Evolutionary conservation across 441 rosid species (phyloP).

Genomic region (Daphne laureola): DNA sequence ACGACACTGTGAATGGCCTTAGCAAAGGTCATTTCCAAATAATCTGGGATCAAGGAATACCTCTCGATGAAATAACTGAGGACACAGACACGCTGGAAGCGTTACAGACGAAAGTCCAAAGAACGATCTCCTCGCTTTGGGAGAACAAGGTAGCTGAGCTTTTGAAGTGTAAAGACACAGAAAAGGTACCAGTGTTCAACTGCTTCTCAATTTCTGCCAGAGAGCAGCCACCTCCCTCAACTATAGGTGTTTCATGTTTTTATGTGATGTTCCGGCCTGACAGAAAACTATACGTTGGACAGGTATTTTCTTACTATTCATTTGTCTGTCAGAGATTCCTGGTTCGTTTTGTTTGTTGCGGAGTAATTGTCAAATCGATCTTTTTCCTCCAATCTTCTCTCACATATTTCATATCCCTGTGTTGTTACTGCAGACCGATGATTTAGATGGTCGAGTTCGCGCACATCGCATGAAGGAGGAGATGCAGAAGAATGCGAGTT

Average conservation of each 20-base stretch:
- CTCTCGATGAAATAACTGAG: constrained; percentile 21
- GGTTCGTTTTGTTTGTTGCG: background rate
- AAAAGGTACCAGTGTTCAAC: constrained; percentile 28
- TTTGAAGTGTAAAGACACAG: constrained; percentile 25
- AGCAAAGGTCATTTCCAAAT: constrained; percentile 17
- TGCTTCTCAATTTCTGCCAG: constrained; percentile 57
- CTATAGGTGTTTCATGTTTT: constrained; percentile 77
- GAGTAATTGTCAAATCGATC: background rate
- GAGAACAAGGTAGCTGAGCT: constrained; percentile 52
- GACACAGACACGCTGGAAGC: constrained; percentile 26
- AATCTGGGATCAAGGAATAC: constrained; percentile 18
- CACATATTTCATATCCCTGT: background rate
- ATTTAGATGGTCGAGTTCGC: constrained; percentile 79
- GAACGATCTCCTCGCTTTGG: constrained; percentile 38
- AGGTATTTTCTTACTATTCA: constrained; percentile 35
- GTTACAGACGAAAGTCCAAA: constrained; percentile 37
- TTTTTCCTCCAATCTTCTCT: constrained; percentile 10
- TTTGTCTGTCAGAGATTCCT: background rate
- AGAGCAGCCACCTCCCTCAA: constrained; percentile 93
- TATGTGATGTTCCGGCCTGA: constrained; percentile 86
- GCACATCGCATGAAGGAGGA: constrained; percentile 72
- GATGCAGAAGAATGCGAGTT: constrained; percentile 59
- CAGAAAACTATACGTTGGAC: constrained; percentile 76
- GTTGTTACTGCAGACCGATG: constrained; percentile 61
- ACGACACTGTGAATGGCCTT: constrained; percentile 18